Evolutionary conservation across 2,329 filamentous ascomycete species (phyloP).

Genomic region (Xylaria polymorpha): DNA sequence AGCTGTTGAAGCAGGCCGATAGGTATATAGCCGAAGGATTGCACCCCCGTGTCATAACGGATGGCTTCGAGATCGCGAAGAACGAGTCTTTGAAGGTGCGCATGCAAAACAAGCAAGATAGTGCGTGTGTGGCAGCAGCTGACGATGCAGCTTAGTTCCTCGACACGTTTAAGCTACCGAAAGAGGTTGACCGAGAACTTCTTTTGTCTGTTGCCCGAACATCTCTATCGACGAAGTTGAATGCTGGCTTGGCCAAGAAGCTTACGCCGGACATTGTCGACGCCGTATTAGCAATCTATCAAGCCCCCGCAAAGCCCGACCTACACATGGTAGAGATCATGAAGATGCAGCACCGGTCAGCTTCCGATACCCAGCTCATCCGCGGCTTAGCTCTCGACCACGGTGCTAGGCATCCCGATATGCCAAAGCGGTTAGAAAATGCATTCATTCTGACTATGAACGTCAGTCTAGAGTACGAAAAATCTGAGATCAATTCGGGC

Average conservation of each 20-base stretch:
- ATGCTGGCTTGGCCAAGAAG: conserved; percentile 86
- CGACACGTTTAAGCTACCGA: conserved; percentile 89
- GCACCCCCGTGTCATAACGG: conserved; percentile 95
- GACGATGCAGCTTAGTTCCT: conserved; percentile 74
- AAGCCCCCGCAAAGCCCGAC: conserved; percentile 90
- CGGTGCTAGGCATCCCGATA: conserved; percentile 95
- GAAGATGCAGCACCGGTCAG: conserved; percentile 99
- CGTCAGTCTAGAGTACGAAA: conserved; percentile 97
- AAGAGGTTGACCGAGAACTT: conserved; percentile 91
- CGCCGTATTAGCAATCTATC: conserved; percentile 93
- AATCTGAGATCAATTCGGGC: conserved; percentile 98
- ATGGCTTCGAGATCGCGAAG: conserved; percentile 98
- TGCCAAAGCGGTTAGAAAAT: conserved; percentile 96
- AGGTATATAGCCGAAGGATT: conserved; percentile 96
- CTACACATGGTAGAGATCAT: conserved; percentile 99
- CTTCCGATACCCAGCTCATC: conserved; percentile 95
- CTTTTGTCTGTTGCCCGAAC: conserved; percentile 93
- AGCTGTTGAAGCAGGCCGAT: conserved; percentile 97
- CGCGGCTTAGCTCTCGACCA: conserved; percentile 93
- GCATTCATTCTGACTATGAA: conserved; percentile 95
- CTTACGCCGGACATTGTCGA: conserved; percentile 97
- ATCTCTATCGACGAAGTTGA: conserved; percentile 94
- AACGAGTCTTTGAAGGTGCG: conserved; percentile 84
- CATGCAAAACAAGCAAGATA: background rate
- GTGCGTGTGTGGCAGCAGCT: conserved; percentile 32